Evolutionary conservation across 225 moss, liverwort and hornwort genomes (phyloP), one percentile per base, ranked within the genome.

Genomic region (Neckera pumila): DNA sequence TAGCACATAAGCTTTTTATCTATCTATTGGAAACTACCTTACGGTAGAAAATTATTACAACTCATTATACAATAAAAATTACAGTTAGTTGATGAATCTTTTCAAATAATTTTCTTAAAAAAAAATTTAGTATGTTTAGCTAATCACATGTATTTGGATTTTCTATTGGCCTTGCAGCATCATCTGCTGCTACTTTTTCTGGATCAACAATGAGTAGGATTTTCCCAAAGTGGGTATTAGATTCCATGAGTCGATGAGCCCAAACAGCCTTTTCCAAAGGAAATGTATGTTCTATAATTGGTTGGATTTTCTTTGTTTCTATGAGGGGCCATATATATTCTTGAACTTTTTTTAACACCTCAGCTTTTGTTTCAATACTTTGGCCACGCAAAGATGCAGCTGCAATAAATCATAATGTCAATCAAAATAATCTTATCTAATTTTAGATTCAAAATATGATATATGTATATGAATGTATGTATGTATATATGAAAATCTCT

Each of bases 241-340:
- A 92, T 80, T 98, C 98, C 90, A 97, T 87, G 13, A 96, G 92
- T 40, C 89, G 72, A 84, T 97, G 98, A 80, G 90, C 96, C 79
- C 93, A 91, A 36, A 91, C 86, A 53, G 93, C 97, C 64, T 95
- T 92, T 49, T 85, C 94, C 81, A 98, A 62, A 15, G 95, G 95
- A 85, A 97, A 95, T 8, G 91, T 88, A 57, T 72, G 70, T 47
- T 90, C 86, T 42, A 96, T 90, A 14, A 97, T 59, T 6, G 98
- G 93, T 58, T 93, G 94, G 11, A 97, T 89, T 76, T 91, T 87
- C 25, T 95, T 96, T 26, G 61, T 63, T 76, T 89, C 98, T 56
- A 98, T 79, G 20, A 91, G 86, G 4, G 97, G 94, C 98, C 98
- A 98, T n/a, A 98, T 95, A 65, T 93, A 12, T 57, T 95, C 92